Evolutionary conservation across 2,329 filamentous ascomycete species (phyloP).

Genomic region (Alternaria angustiovoidea): DNA sequence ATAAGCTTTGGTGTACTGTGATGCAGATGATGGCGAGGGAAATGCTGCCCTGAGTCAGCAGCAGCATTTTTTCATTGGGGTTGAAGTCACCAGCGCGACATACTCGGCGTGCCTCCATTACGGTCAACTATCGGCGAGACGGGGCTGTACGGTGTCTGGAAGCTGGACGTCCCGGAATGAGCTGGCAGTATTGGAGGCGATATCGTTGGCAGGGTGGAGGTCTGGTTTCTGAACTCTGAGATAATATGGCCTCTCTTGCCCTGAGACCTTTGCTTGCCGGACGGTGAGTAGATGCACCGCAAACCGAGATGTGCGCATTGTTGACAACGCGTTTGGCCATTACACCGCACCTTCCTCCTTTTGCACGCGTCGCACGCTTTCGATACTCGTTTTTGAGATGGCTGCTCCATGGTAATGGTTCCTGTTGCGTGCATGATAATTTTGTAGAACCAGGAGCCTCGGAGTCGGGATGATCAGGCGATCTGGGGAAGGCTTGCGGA

Average conservation of each 20-base stretch:
- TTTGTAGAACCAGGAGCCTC: conserved; percentile 15
- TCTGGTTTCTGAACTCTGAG: conserved; percentile 51
- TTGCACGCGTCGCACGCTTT: conserved; percentile 59
- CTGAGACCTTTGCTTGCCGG: conserved; percentile 49
- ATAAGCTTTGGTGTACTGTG: conserved; percentile 41
- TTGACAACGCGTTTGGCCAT: conserved; percentile 55
- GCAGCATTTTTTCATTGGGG: conserved; percentile 2
- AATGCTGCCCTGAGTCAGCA: conserved; percentile 24
- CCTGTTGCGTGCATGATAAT: conserved; percentile 26
- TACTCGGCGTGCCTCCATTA: conserved; percentile 30
- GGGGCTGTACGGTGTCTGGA: conserved; percentile 20
- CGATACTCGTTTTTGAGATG: conserved; percentile 43
- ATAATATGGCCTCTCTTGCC: conserved; percentile 53
- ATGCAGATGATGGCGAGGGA: conserved; percentile 25
- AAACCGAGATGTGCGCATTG: conserved; percentile 53
- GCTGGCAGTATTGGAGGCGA: conserved; percentile 40
- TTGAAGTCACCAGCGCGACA: conserved; percentile 10
- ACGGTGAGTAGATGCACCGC: conserved; percentile 55
- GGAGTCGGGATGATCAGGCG: conserved; percentile 17
- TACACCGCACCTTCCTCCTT: conserved; percentile 58
- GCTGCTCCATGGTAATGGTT: conserved; percentile 36
- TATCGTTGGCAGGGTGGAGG: conserved; percentile 21
- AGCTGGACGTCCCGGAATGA: conserved; percentile 18
- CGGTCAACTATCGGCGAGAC: conserved; percentile 25
- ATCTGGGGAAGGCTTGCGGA: conserved; percentile 25